phyloP scores from a whole-genome alignment of 1,284 basidiomycete genomes.

The Puccinia horiana region DNA sequence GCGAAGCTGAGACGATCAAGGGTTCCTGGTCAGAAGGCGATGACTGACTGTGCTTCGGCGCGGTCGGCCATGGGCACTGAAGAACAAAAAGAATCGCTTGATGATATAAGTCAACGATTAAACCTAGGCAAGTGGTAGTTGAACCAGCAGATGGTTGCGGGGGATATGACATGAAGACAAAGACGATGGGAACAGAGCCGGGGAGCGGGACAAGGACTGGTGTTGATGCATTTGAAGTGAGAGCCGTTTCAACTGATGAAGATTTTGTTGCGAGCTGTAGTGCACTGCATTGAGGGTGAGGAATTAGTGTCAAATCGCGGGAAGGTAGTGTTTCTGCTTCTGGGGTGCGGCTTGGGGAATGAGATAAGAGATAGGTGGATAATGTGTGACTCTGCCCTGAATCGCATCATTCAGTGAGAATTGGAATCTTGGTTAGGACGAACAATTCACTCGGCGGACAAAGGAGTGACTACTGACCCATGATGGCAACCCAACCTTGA shows the following conservation, averaged over 20 bases:
- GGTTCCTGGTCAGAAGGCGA: background rate
- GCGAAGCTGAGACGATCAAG: slow-evolving; percentile 12
- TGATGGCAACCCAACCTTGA: slow-evolving; percentile 43
- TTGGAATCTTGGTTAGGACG: background rate
- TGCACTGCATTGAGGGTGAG: slow-evolving; percentile 19
- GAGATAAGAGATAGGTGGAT: slow-evolving; percentile 12
- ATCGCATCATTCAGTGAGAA: background rate
- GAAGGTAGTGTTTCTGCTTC: slow-evolving; percentile 7
- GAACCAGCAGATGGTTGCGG: background rate
- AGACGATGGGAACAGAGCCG: slow-evolving; percentile 11
- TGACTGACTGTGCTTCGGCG: slow-evolving; percentile 6
- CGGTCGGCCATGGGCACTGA: slow-evolving; percentile 16
- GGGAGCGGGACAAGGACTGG: slow-evolving; percentile 17
- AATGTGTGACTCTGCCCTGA: slow-evolving; percentile 18
- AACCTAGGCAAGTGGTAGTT: slow-evolving; percentile 18
- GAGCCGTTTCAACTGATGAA: background rate
- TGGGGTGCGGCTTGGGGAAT: background rate
- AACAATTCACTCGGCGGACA: background rate
- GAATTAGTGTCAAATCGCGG: background rate
- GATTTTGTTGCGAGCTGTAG: slow-evolving; percentile 1
- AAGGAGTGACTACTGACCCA: slow-evolving; percentile 28
- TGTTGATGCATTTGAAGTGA: background rate
- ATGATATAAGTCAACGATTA: slow-evolving; percentile 37
- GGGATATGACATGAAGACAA: slow-evolving; percentile 19
- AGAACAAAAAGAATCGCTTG: slow-evolving; percentile 29